phyloP scores from a whole-genome alignment of 768 basidiomycete species.

The Hemileccinum rubropunctum region DNA sequence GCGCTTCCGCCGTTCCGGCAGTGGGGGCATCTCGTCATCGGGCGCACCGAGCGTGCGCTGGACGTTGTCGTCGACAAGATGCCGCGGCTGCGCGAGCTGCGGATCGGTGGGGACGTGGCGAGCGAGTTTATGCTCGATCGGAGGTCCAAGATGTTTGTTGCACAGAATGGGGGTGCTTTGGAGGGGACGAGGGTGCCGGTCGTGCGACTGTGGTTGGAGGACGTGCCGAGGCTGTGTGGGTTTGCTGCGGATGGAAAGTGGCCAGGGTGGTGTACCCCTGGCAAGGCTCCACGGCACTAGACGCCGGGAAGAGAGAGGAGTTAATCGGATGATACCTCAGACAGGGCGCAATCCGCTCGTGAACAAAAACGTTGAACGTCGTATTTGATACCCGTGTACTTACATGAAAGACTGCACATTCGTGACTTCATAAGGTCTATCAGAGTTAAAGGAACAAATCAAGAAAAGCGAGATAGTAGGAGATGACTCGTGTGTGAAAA shows the following conservation, averaged over 20 bases:
- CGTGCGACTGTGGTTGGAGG: conserved; percentile 18
- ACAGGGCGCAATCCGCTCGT: too few relatives aligned
- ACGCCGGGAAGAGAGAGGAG: background rate
- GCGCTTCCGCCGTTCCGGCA: conserved; percentile 17
- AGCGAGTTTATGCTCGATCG: conserved; percentile 25
- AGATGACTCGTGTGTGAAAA: background rate
- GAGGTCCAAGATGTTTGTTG: conserved; percentile 18
- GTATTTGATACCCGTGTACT: too few relatives aligned
- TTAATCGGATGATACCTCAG: too few relatives aligned
- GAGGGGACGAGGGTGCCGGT: conserved; percentile 7
- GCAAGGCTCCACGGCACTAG: conserved; percentile 1
- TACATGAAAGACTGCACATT: background rate
- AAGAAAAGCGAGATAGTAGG: background rate
- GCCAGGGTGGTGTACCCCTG: conserved; percentile 22
- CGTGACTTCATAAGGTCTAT: background rate
- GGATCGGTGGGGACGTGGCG: conserved; percentile 22
- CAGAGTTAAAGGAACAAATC: background rate
- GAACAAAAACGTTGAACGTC: too few relatives aligned
- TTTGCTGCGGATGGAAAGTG: conserved; percentile 19
- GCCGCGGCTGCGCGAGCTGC: conserved; percentile 12
- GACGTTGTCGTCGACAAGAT: conserved; percentile 20
- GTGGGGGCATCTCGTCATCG: conserved; percentile 17
- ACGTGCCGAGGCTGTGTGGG: conserved; percentile 20
- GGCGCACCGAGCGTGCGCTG: conserved; percentile 18
- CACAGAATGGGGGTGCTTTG: background rate